A percentile compares a stretch with the other conserved stretches of the same genome.
These are phyloP conservation scores for Nicotiana rustica DNA, from an alignment of 305 asterid genomes.

Conservation along the genomic window DNA sequence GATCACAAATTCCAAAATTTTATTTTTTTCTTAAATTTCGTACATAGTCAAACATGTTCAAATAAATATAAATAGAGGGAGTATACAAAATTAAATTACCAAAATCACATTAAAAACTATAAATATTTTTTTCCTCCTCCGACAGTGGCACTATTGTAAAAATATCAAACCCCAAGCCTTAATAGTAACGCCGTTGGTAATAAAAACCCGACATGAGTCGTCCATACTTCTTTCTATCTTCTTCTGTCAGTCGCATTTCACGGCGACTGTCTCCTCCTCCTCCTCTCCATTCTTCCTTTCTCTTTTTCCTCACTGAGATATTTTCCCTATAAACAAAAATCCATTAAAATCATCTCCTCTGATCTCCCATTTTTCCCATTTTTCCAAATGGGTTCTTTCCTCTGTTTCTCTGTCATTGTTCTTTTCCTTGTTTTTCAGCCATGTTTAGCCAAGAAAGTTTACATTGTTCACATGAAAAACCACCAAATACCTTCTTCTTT, in stretches of 20 bases:
- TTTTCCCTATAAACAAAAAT: background rate
- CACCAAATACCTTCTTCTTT: slow-evolving; percentile 56
- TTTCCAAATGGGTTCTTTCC: slow-evolving; percentile 37
- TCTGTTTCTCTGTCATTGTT: slow-evolving; percentile 40
- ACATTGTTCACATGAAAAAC: slow-evolving; percentile 77
- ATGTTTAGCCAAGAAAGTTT: slow-evolving; percentile 54
- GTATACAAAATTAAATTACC: background rate
- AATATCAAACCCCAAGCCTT: slow-evolving; percentile 27
- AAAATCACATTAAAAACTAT: too few species aligned
- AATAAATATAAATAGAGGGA: too few species aligned
- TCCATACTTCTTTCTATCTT: slow-evolving; percentile 36
- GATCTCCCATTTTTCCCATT: background rate
- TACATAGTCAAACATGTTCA: too few species aligned
- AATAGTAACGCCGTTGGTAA: background rate
- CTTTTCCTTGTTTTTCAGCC: slow-evolving; percentile 51
- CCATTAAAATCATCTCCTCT: too few species aligned
- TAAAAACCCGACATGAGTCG: slow-evolving; percentile 49
- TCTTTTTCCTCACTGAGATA: too few species aligned
- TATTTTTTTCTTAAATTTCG: too few species aligned
- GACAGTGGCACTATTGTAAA: slow-evolving; percentile 39
- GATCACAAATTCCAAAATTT: too few species aligned
- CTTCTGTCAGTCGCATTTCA: slow-evolving; percentile 43
- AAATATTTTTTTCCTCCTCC: background rate
- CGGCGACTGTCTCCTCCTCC: slow-evolving; percentile 38
- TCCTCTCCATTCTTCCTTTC: background rate